Percentiles rank a stretch among this genome's conserved stretches.
Evolutionary conservation across 306 rosid genomes (phyloP).

Genomic region (Elaeagnus macrophylla): DNA sequence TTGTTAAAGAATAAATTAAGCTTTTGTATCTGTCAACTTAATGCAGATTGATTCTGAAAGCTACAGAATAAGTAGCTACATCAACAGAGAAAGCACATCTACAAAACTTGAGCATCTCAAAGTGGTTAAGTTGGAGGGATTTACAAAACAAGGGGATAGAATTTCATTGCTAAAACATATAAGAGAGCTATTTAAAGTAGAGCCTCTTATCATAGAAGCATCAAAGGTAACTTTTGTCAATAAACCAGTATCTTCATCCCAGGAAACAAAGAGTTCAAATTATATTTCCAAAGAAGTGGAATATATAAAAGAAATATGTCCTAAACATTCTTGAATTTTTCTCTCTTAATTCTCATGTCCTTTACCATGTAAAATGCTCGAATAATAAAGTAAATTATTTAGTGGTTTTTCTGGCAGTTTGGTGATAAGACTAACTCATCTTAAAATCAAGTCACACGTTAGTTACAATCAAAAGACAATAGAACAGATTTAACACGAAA

Average conservation of each 20-base stretch:
- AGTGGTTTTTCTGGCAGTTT: no score
- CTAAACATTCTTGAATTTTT: constrained; percentile 7
- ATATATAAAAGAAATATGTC: neutral
- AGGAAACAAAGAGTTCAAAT: neutral
- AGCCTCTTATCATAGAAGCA: constrained; percentile 26
- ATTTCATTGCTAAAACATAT: constrained; percentile 25
- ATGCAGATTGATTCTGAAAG: constrained; percentile 44
- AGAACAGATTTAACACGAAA: no score
- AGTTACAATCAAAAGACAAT: no score
- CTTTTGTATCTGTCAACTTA: neutral
- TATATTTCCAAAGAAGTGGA: neutral
- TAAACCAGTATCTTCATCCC: neutral
- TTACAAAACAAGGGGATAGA: constrained; percentile 29
- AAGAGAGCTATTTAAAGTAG: constrained; percentile 20
- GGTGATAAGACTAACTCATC: no score
- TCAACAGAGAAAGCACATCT: constrained; percentile 21
- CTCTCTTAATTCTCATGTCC: no score
- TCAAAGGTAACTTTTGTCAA: constrained; percentile 9
- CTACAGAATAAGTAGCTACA: constrained; percentile 21
- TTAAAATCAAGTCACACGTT: no score
- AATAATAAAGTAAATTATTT: no score
- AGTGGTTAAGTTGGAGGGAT: constrained; percentile 36
- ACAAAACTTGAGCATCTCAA: constrained; percentile 30
- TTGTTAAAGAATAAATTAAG: neutral
- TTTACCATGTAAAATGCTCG: no score